Conservation (phyloP, 306 rosid genomes). For the Medicago ruthenica region DNA sequence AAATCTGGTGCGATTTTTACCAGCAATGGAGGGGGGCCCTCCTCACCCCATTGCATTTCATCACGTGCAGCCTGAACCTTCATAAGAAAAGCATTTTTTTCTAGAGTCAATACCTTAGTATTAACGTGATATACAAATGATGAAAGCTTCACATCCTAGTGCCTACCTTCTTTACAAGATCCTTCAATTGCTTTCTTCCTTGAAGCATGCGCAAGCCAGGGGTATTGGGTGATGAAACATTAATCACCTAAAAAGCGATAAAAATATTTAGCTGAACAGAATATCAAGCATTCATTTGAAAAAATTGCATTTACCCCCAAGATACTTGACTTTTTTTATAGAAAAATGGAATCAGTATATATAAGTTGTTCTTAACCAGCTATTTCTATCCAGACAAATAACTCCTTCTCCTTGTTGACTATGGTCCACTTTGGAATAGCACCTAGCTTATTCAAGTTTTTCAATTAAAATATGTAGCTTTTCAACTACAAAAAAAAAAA, state of each 20-base stretch:
- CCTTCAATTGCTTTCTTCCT: conserved; percentile 96
- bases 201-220: conserved; percentile 99
- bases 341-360: neutral
- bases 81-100: conserved; percentile 39
- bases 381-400: neutral
- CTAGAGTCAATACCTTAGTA: conserved; percentile 42
- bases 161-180: conserved; percentile 92
- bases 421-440: neutral
- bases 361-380: neutral
- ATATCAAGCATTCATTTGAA: conserved; percentile 21
- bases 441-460: neutral
- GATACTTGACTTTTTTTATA: neutral
- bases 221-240: conserved; percentile 98
- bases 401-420: neutral
- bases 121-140: conserved; percentile 34
- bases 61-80: conserved; percentile 98
- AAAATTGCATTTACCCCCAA: conserved; percentile 5
- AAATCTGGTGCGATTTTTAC: conserved; percentile 99
- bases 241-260: conserved; percentile 70
- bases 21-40: conserved; percentile 97
- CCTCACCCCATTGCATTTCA: conserved; percentile 99
- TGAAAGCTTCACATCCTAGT: conserved; percentile 40
- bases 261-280: conserved; percentile 24
- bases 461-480: neutral
- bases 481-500: neutral